Evolutionary conservation across 2,329 filamentous ascomycete species (phyloP).

Genomic region (Furcasterigmium sp.): DNA sequence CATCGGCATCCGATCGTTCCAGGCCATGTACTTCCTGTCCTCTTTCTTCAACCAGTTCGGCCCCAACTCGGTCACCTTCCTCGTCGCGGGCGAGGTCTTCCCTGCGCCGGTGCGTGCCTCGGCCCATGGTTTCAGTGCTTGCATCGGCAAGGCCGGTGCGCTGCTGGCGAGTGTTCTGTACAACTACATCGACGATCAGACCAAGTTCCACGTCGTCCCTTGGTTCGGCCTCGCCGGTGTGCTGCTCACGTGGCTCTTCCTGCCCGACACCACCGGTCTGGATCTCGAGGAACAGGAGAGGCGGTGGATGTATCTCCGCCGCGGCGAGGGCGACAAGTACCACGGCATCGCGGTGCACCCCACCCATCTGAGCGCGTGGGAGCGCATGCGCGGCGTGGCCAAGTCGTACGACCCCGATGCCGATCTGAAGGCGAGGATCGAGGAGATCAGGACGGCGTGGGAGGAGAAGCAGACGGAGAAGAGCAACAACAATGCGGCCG

Average conservation of each 20-base stretch:
- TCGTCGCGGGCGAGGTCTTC: conserved; percentile 94
- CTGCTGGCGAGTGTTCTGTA: conserved; percentile 83
- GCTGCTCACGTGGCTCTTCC: conserved; percentile 75
- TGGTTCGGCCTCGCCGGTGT: conserved; percentile 92
- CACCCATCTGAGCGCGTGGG: conserved; percentile 82
- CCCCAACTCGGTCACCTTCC: conserved; percentile 93
- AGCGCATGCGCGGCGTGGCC: conserved; percentile 70
- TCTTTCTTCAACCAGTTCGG: conserved; percentile 99
- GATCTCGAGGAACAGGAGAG: conserved; percentile 97
- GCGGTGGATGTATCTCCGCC: conserved; percentile 81
- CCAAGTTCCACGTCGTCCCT: conserved; percentile 86
- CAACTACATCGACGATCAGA: conserved; percentile 85
- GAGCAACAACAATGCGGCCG: conserved; percentile 7
- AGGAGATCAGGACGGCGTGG: conserved; percentile 70
- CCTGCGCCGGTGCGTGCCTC: conserved; percentile 89
- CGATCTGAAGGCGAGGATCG: conserved; percentile 79
- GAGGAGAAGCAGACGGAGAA: conserved; percentile 42
- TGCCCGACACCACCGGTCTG: conserved; percentile 94
- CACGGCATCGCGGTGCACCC: conserved; percentile 91
- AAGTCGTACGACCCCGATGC: conserved; percentile 79
- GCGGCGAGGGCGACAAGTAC: conserved; percentile 74
- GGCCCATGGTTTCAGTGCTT: conserved; percentile 92
- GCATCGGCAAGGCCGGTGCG: conserved; percentile 82
- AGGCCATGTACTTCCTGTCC: conserved; percentile 96
- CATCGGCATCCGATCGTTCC: conserved; percentile 75